Base-by-base conservation (phyloP, 2,329 filamentous ascomycete genomes). In the Hansfordia pulvinata region DNA sequence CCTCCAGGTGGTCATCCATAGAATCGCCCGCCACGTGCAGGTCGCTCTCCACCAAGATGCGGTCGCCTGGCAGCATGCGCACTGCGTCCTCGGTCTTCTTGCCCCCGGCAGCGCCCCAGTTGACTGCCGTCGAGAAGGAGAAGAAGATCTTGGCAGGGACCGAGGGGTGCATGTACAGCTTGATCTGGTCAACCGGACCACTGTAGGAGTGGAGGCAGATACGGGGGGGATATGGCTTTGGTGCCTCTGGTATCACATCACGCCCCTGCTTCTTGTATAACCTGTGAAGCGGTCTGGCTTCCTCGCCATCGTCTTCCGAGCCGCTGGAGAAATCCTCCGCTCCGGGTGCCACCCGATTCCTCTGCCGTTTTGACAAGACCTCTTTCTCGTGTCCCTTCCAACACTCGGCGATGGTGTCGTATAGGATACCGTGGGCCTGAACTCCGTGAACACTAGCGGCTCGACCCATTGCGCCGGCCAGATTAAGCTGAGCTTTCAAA, bases 181-280 rank as follows among this genome's bases (percentile, higher is more conserved):
- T 76, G 19, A 94, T 55, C 17, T 76, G 66, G 30, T 90, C 76
- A 8, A 71, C 61, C 5, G 77, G 68, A 1, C 84, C 88, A 25
- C 81, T 92, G 52, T 85, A 98, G 0, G 86, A 94, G 52, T 98
- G 90, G 32, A 98, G 69, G 45, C 90, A 98, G 46, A 96, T 77
- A 7, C 86, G 63, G 1, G 86, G 85, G 4, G 90, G 86, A 39
- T 78, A 96, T 0, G 80, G 76, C 32, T 65, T 73, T 2, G 59
- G 39, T 12, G 36, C 40, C 8, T 26, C 23, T 20, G 17, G 28
- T 27, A 22, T 42, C 29, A 17, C 35, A 34, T 10, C 41, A 27
- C 6, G 32, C 23, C 17, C 40, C 31, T 11, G 45, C 41, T 9
- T 47, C 41, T 30, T 12, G 16, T 27, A 19, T 20, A 17, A 10